Base-by-base conservation (phyloP, 306 rosid genomes). In the Alnus rubra region DNA sequence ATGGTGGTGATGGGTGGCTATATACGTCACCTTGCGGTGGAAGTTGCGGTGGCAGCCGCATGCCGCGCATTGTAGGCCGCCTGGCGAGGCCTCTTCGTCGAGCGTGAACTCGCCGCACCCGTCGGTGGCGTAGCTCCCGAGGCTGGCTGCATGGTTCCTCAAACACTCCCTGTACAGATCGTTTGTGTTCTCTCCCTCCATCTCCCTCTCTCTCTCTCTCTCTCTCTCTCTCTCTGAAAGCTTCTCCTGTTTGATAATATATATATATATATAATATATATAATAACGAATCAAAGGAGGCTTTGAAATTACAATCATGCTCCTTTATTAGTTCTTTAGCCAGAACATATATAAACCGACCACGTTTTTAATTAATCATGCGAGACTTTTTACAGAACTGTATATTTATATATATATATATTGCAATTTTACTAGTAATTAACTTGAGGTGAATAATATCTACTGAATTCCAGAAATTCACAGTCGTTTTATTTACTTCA, bases 21-120 rank as follows among this genome's bases (percentile, higher is more conserved):
- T 69, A 33, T 70, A 83, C 8, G 86, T 76, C 45, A 91, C 82
- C 28, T 91, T 90, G 35, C 98, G 93, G 82, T 93, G 98, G 79
- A 93, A 93, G 90, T 90, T 90, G 14, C 98, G 90, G 89, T 92
- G 98, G 73, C 97, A 90, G 42, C 95, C 95, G 16, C 97, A 93
- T 13, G 95, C 97, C 0, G 86, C 96, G 68, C 98, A 89, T 76
- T 85, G 93, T 12, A 89, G 86, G 15, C 74, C 60, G 45, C 78
- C 89, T 0, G 64, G 77, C 2, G 87, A 78, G 3, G 81, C 58
- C 63, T 23, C 28, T 23, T 82, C 81, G 58, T 90, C 91, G 1
- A 86, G 60, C 0, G 94, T 93, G 86, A 91, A 93, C 83, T 93
- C 97, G 4, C 98, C 93, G 74, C 98, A 93, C 65, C 98, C 98